These are phyloP conservation scores for Flaveria ramosissima DNA, from an alignment of 129 eudicot species.

Conservation along the genomic window DNA sequence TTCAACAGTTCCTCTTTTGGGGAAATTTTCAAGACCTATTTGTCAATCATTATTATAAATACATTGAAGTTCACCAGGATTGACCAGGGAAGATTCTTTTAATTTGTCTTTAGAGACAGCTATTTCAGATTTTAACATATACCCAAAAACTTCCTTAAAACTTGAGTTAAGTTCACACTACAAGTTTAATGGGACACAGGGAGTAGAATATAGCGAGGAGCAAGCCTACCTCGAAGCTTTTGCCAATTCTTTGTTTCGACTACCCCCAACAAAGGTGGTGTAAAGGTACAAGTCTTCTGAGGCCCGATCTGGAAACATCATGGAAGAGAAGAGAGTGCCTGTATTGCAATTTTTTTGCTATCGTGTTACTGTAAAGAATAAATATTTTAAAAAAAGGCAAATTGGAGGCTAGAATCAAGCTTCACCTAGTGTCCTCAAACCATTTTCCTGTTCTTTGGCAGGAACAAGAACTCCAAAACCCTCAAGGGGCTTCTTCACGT, in stretches of 20 bases:
- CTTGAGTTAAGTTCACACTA: conserved; percentile 3
- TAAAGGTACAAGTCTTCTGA: conserved; percentile 72
- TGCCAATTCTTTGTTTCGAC: conserved; percentile 84
- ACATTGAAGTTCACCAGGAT: background rate
- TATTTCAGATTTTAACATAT: background rate
- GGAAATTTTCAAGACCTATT: conserved; percentile 7
- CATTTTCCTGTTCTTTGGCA: conserved; percentile 88
- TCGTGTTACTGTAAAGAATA: background rate
- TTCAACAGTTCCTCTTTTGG: background rate
- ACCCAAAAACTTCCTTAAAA: background rate
- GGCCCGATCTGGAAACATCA: conserved; percentile 98
- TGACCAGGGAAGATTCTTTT: background rate
- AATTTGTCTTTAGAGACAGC: background rate
- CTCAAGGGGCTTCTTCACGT: conserved; percentile 81
- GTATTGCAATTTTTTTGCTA: conserved; percentile 33
- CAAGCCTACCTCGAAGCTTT: conserved; percentile 81
- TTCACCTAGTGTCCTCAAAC: conserved; percentile 84
- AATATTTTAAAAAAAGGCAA: background rate
- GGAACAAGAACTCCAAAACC: conserved; percentile 98
- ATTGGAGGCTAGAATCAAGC: conserved; percentile 23
- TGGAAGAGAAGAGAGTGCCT: conserved; percentile 96
- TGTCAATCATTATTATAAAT: conserved; percentile 2
- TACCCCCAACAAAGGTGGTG: conserved; percentile 96
- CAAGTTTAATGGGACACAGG: background rate
- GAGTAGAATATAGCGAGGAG: background rate